Base-by-base conservation (phyloP, 1,284 basidiomycete genomes). In the Fomitopsis betulina region DNA sequence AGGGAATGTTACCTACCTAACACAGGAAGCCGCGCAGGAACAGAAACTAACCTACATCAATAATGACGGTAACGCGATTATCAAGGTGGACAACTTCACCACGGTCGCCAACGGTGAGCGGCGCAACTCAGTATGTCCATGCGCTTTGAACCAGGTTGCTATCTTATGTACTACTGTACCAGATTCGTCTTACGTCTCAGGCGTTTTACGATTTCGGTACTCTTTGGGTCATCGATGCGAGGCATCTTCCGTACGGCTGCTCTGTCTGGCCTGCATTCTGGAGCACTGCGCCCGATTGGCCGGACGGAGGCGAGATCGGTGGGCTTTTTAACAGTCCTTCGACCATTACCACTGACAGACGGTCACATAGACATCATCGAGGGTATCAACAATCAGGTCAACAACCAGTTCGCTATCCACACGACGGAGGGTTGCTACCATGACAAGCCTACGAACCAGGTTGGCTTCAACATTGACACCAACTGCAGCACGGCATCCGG, bases 401-500 rank as follows among this genome's bases (percentile, higher is more conserved):
- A 72, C 58, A 88, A 87, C 67, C 85, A 87, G 66, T 82, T 86
- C 72, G 84, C 86, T 0, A 67, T 89, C 39, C 86, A 88, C 63
- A 77, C 83, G 37, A 63, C 67, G 27, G 58, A 60, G 7, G 74
- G 74, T 9, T 77, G 76, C 63, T 57, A 62, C 15, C 71, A 73
- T 53, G 56, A 67, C 55, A 50, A 66, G 32, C 32, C 56, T 33
- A 59, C 62, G 25, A 55, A 61, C 43, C 68, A 76, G 65, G 67
- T 66, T 49, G 70, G 73, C 56, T 53, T 51, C 13, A 63, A 64
- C 40, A 67, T 66, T 21, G 60, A 57, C 50, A 70, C 62, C 0
- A 74, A 87, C 67, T 88, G 86, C 63, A 77, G 80, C 10, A 69
- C 71, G 9, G 71, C 73, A 2, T 69, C 77, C 2, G 91, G 90